Evolutionary conservation across 768 basidiomycete genomes (phyloP).

Genomic region (Lanmaoa rubissima): DNA sequence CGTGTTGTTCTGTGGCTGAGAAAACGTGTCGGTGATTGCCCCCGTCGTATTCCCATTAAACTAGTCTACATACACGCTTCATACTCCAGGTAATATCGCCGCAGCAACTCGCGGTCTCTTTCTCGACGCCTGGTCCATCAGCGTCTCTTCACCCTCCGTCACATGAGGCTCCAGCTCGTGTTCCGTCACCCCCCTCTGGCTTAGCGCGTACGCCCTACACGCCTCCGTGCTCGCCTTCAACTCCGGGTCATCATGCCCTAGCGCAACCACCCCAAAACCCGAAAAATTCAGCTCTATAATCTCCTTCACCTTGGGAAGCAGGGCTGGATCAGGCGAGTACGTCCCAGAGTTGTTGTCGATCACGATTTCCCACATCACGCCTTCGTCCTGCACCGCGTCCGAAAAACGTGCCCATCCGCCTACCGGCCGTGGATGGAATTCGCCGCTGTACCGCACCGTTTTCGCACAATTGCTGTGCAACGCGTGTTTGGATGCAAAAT

Average conservation of each 20-base stretch:
- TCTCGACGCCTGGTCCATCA: conserved; percentile 35
- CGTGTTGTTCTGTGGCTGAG: conserved; percentile 36
- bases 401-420: conserved; percentile 67
- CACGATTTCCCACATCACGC: conserved; percentile 75
- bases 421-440: conserved; percentile 72
- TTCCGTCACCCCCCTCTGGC: conserved; percentile 53
- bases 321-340: conserved; percentile 65
- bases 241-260: conserved; percentile 54
- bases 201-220: conserved; percentile 63
- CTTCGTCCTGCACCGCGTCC: conserved; percentile 51
- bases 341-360: conserved; percentile 88
- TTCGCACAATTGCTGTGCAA: conserved; percentile 73
- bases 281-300: conserved; percentile 75
- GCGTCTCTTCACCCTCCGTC: conserved; percentile 50
- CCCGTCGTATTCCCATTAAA: conserved; percentile 22
- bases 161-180: conserved; percentile 67
- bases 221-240: conserved; percentile 60
- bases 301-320: conserved; percentile 60
- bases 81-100: background rate
- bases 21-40: conserved; percentile 35
- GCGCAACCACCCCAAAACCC: conserved; percentile 54
- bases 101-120: background rate
- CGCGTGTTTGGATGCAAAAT: conserved; percentile 85
- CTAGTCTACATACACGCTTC: background rate
- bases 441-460: conserved; percentile 69